Conservation (phyloP, 192 early-diverging fungal genomes). For the Entomortierella parvispora region DNA sequence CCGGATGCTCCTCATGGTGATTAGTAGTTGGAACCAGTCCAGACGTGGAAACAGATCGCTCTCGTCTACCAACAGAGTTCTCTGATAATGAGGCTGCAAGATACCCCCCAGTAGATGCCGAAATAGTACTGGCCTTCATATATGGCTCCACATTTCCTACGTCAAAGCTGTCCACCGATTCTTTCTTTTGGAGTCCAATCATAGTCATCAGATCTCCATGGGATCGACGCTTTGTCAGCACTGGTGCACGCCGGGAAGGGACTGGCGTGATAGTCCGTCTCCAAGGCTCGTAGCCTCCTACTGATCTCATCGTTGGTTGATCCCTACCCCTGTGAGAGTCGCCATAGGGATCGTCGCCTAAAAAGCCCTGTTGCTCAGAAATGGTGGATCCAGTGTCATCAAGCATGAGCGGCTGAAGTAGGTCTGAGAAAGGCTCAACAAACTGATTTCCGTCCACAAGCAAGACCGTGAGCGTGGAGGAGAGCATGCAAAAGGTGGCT, state of each 20-base stretch:
- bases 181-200: constrained; percentile 35
- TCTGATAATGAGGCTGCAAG: constrained; percentile 1
- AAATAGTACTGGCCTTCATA: constrained; percentile 20
- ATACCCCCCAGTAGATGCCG: constrained; percentile 12
- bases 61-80: constrained; percentile 1
- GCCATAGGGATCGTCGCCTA: constrained; percentile 43
- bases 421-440: constrained; percentile 39
- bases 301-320: neutral
- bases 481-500: constrained; percentile 27
- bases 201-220: constrained; percentile 40
- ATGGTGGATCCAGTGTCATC: constrained; percentile 8
- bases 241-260: constrained; percentile 9
- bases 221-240: constrained; percentile 24
- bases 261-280: constrained; percentile 11
- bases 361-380: constrained; percentile 16
- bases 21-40: constrained; percentile 4
- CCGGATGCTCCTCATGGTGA: neutral
- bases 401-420: constrained; percentile 36
- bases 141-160: neutral
- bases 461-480: constrained; percentile 27
- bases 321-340: constrained; percentile 2
- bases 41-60: constrained; percentile 34
- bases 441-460: constrained; percentile 53
- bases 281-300: constrained; percentile 35
- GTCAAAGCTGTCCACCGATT: constrained; percentile 11